Conservation (phyloP, 2,329 filamentous ascomycete genomes). For the Aspergillus caelatus region DNA sequence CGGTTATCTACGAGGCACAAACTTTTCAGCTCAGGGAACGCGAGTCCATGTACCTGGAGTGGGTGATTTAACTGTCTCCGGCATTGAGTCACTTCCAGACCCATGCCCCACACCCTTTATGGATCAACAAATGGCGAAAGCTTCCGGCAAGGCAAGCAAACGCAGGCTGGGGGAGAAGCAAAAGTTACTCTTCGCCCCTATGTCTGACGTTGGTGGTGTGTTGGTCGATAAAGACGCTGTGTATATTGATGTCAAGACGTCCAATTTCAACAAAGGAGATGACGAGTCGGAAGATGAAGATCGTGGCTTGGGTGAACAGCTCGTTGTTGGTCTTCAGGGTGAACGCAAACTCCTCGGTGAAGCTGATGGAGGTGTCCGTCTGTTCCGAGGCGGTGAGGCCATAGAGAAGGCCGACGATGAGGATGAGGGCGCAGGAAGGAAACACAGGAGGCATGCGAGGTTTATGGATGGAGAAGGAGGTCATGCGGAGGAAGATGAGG, state of each 20-base stretch:
- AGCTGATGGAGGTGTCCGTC: constrained; percentile 76
- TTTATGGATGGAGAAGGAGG: constrained; percentile 54
- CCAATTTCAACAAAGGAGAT: constrained; percentile 70
- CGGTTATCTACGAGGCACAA: constrained; percentile 91
- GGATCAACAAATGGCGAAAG: constrained; percentile 83
- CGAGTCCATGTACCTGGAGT: constrained; percentile 90
- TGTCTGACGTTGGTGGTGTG: constrained; percentile 95
- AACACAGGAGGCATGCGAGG: constrained; percentile 54
- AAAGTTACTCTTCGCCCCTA: constrained; percentile 92
- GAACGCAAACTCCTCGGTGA: constrained; percentile 81
- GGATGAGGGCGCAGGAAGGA: constrained; percentile 61
- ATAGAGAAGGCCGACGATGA: constrained; percentile 60
- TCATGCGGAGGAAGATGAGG: constrained; percentile 61
- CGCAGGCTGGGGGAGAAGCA: constrained; percentile 92
- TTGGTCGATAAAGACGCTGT: constrained; percentile 97
- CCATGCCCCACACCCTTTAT: constrained; percentile 93
- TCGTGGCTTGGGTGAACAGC: constrained; percentile 89
- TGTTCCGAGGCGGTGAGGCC: constrained; percentile 78
- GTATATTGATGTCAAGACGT: constrained; percentile 75
- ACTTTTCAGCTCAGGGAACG: constrained; percentile 83
- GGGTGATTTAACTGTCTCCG: constrained; percentile 81
- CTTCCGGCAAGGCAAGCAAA: constrained; percentile 77
- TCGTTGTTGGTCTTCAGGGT: constrained; percentile 86
- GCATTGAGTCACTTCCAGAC: constrained; percentile 86
- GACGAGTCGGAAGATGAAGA: constrained; percentile 67